Conservation (phyloP, 306 rosid species). For the Abrus precatorius region DNA sequence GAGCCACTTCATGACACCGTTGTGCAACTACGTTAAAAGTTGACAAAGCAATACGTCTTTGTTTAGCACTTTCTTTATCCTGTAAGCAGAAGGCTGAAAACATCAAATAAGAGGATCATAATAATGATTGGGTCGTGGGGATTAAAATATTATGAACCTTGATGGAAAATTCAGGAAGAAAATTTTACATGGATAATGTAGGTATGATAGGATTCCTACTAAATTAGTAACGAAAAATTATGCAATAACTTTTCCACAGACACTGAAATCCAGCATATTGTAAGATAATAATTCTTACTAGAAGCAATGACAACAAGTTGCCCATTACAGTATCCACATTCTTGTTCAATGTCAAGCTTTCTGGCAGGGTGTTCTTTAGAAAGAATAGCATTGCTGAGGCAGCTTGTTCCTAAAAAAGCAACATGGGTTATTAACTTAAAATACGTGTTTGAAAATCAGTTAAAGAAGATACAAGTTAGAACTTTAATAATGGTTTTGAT, state of each 20-base stretch:
- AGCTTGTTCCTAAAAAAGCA: slow-evolving; percentile 55
- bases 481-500: neutral
- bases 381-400: slow-evolving; percentile 55
- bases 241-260: slow-evolving; percentile 15
- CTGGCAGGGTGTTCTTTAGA: slow-evolving; percentile 59
- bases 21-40: slow-evolving; percentile 50
- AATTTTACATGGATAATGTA: slow-evolving; percentile 8
- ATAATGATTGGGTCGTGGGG: slow-evolving; percentile 1
- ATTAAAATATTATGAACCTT: slow-evolving; percentile 4
- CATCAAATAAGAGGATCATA: slow-evolving; percentile 40
- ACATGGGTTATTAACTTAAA: neutral
- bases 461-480: neutral
- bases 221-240: slow-evolving; percentile 1
- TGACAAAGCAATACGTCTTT: slow-evolving; percentile 50
- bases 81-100: slow-evolving; percentile 45
- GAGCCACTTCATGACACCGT: slow-evolving; percentile 48
- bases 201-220: slow-evolving; percentile 20
- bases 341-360: slow-evolving; percentile 42
- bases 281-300: slow-evolving; percentile 43
- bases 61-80: slow-evolving; percentile 46
- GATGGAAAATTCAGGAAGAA: slow-evolving; percentile 2
- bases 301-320: slow-evolving; percentile 45
- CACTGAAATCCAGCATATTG: slow-evolving; percentile 38
- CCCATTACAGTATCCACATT: slow-evolving; percentile 32
- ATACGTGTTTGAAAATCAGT: slow-evolving; percentile 12